A percentile compares a stretch with the other conserved stretches of the same genome.
phyloP scores from a whole-genome alignment of 768 basidiomycete species.

The Pleurotus tuoliensis region DNA sequence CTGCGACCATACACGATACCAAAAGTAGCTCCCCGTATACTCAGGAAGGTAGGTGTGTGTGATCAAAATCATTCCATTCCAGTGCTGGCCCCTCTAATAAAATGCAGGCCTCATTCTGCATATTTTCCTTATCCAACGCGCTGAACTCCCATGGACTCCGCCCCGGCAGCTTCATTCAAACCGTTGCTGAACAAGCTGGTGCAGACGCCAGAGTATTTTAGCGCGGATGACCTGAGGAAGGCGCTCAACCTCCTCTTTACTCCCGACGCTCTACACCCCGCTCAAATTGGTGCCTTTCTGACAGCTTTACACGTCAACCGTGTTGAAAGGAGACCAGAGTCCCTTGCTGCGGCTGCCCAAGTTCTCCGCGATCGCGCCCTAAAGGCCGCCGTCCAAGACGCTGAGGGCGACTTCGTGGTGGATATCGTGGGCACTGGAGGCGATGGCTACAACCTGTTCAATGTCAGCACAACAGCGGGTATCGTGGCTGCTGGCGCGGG shows the following conservation, averaged over 20 bases:
- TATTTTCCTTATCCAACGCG: background rate
- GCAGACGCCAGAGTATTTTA: constrained; percentile 79
- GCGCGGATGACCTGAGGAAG: constrained; percentile 62
- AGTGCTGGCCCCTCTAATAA: background rate
- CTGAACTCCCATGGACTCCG: constrained; percentile 1
- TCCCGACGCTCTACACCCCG: constrained; percentile 56
- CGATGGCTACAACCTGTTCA: constrained; percentile 94
- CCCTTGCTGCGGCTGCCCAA: constrained; percentile 74
- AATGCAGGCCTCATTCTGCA: background rate
- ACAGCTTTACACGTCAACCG: constrained; percentile 80
- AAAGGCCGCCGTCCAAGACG: constrained; percentile 53
- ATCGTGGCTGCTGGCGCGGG: constrained; percentile 95
- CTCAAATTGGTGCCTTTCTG: constrained; percentile 88
- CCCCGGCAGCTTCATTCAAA: constrained; percentile 52
- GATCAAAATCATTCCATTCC: background rate
- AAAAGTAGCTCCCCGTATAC: constrained; percentile 2
- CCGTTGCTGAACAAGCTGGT: constrained; percentile 73
- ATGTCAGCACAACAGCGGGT: constrained; percentile 92
- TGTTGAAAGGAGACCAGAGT: constrained; percentile 71
- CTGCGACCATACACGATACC: background rate
- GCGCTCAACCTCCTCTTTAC: constrained; percentile 76
- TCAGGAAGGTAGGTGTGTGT: constrained; percentile 6
- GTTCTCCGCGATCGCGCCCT: constrained; percentile 70
- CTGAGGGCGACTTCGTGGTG: constrained; percentile 69
- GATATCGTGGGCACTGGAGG: constrained; percentile 94